phyloP scores from a whole-genome alignment of 208 protist species.

The Blastocrithidia nonstop region DNA sequence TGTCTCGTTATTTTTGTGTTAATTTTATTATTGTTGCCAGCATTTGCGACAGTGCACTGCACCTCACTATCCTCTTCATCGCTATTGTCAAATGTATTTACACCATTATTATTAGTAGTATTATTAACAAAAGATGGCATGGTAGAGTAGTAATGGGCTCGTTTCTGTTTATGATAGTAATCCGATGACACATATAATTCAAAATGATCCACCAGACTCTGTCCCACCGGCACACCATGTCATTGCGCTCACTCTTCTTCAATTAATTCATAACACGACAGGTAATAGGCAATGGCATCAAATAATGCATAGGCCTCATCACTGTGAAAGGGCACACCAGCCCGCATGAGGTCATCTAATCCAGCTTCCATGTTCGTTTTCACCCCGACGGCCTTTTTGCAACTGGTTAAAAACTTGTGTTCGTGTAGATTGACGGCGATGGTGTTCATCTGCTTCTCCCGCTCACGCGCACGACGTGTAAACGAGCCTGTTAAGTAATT shows the following conservation, averaged over 20 bases:
- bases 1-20: too few species aligned
- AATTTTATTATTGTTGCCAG: too few species aligned
- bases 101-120: too few species aligned
- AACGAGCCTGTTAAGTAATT: too few species aligned
- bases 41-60: slow-evolving; percentile 2
- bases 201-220: slow-evolving; percentile 12
- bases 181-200: slow-evolving; percentile 36
- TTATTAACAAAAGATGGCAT: not conserved
- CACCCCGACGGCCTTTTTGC: too few species aligned
- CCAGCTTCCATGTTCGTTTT: too few species aligned
- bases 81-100: too few species aligned
- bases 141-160: not conserved
- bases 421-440: too few species aligned
- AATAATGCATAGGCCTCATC: slow-evolving; percentile 35
- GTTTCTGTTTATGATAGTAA: slow-evolving; percentile 38
- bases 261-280: slow-evolving; percentile 14
- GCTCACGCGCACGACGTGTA: too few species aligned
- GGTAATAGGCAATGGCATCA: slow-evolving; percentile 37
- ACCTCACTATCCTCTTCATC: too few species aligned
- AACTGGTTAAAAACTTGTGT: too few species aligned
- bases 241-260: slow-evolving; percentile 8
- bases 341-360: not conserved
- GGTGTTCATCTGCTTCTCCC: too few species aligned
- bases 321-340: slow-evolving; percentile 13
- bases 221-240: not conserved